Base-by-base conservation (phyloP, 805 yeast species). In the Zygoascus biomembranicola region DNA sequence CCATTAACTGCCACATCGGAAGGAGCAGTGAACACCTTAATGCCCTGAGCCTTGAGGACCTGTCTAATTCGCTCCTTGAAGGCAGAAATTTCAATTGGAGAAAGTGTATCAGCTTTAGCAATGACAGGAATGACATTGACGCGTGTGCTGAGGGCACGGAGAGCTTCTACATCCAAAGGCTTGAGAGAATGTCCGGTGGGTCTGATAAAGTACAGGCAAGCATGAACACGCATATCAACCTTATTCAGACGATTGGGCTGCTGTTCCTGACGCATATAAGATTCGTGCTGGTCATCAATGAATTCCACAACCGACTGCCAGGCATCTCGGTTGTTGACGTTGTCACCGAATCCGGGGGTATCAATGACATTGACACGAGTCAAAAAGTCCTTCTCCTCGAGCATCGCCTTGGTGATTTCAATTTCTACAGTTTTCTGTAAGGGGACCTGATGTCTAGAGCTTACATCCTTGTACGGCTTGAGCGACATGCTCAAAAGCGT, bases 111-210 rank as follows among this genome's bases (percentile, higher is more conserved):
- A 4, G 92, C 85, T 66, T 88, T 87, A 28, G 89, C 79, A 61
- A 89, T 78, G 3, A 90, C 80, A 1, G 97, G 97, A 57, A 90
- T 80, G 57, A 90, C 75, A 63, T 88, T 90, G 43, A 85, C 90
- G 52, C 92, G 77, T 28, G 78, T 73, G 32, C 86, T 76, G 28
- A 90, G 74, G 56, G 79, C 81, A 67, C 79, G 79, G 87, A 90
- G 81, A 5, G 86, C 78, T 58, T 77, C 82, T 56, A 87, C 76
- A 67, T 90, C 96, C 51, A 85, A 71, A 8, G 84, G 80, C 52
- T 77, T 74, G 53, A 87, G 67, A 2, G 82, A 78, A 56, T 75
- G 78, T 43, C 82, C 81, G 4, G 83, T 75, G 0, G 96, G 92
- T 5, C 81, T 76, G 52, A 92, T 74, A 66, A 92, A 87, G 71